Evolutionary conservation across 768 basidiomycete genomes (phyloP).

Genomic region (Cubamyces lactineus): DNA sequence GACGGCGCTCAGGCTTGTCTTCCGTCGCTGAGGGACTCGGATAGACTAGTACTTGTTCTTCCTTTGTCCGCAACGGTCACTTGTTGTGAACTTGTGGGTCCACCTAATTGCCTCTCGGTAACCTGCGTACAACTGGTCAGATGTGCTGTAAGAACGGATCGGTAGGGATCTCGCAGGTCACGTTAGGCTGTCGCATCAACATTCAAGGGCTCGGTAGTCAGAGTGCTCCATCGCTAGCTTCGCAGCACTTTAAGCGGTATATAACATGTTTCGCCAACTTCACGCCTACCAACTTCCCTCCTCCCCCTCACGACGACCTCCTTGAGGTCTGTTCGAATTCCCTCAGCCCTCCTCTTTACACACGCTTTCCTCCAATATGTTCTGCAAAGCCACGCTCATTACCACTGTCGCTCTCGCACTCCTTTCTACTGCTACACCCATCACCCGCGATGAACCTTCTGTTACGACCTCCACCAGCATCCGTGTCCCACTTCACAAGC

Average conservation of each 20-base stretch:
- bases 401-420: constrained; percentile 26
- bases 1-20: too few species aligned
- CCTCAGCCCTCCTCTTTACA: not conserved
- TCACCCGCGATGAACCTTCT: not conserved
- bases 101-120: too few species aligned
- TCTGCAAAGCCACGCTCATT: constrained; percentile 26
- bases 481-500: constrained; percentile 25
- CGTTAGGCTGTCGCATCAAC: not conserved
- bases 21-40: too few species aligned
- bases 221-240: not conserved
- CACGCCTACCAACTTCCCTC: not conserved
- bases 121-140: too few species aligned
- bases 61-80: too few species aligned
- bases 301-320: not conserved
- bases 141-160: too few species aligned
- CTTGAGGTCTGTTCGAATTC: not conserved
- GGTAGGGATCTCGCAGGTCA: too few species aligned
- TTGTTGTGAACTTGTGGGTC: too few species aligned
- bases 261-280: not conserved
- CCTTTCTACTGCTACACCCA: constrained; percentile 23
- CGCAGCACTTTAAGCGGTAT: not conserved
- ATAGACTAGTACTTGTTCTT: too few species aligned
- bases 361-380: constrained; percentile 18
- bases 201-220: not conserved
- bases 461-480: constrained; percentile 15